A percentile compares a stretch with the other conserved stretches of the same genome.
phyloP scores from a whole-genome alignment of 2,329 filamentous ascomycete genomes.

The Dissoconium aciculare region DNA sequence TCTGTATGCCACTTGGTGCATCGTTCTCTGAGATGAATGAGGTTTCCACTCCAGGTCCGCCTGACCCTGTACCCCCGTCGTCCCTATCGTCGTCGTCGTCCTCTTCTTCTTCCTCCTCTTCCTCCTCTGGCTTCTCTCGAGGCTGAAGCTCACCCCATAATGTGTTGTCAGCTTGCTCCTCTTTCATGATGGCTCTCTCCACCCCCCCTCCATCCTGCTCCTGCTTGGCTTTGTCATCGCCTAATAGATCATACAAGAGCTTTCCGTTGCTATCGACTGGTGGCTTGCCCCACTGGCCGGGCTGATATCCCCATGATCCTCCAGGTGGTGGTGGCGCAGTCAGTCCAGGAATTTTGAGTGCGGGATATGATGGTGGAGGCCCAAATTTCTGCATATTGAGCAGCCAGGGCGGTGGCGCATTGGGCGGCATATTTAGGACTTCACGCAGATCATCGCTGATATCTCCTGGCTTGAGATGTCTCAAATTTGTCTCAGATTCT shows the following conservation, averaged over 20 bases:
- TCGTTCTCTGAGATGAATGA: conserved; percentile 49
- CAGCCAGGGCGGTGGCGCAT: conserved; percentile 88
- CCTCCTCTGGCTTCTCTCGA: conserved; percentile 54
- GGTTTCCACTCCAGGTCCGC: conserved; percentile 53
- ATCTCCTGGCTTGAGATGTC: conserved; percentile 79
- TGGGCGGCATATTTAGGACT: conserved; percentile 82
- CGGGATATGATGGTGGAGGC: conserved; percentile 84
- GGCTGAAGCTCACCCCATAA: conserved; percentile 87
- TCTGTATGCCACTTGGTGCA: conserved; percentile 67
- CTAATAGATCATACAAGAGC: conserved; percentile 1
- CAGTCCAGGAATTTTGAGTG: conserved; percentile 84
- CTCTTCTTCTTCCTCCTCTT: conserved; percentile 43
- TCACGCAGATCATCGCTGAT: conserved; percentile 80
- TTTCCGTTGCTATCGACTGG: conserved; percentile 48
- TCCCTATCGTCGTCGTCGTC: conserved; percentile 58
- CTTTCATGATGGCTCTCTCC: conserved; percentile 41
- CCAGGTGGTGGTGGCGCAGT: conserved; percentile 86
- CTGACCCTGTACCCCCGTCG: conserved; percentile 51
- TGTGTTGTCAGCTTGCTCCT: conserved; percentile 67
- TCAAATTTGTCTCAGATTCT: conserved; percentile 88
- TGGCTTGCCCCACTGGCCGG: conserved; percentile 90
- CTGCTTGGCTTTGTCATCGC: conserved; percentile 64
- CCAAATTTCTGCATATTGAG: conserved; percentile 93
- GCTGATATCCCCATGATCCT: conserved; percentile 85
- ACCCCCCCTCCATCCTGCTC: conserved; percentile 53